A percentile compares a stretch with the other conserved stretches of the same genome.
Conservation (phyloP, 441 rosid genomes). For the Theobroma grandiflorum region DNA sequence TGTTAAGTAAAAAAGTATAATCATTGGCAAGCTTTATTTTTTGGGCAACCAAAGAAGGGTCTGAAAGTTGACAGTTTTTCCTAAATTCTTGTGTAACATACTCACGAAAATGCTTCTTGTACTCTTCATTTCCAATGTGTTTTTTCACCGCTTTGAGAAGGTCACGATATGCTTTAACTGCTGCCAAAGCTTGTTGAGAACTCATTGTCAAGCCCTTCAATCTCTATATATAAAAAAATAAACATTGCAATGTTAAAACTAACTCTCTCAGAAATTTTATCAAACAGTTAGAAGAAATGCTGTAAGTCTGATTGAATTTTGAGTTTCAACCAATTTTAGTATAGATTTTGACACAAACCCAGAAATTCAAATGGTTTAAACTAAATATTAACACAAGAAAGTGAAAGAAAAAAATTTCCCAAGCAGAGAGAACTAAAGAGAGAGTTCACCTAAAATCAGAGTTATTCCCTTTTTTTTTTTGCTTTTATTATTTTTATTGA, state of each 20-base stretch:
- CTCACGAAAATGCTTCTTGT: constrained; percentile 71
- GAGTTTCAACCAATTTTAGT: not conserved
- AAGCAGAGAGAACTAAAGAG: not conserved
- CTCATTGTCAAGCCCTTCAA: constrained; percentile 20
- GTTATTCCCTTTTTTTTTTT: too few species aligned
- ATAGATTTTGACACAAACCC: not conserved
- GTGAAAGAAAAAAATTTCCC: not conserved
- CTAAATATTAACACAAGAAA: constrained; percentile 12
- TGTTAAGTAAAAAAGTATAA: constrained; percentile 68
- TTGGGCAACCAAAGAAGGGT: constrained; percentile 41
- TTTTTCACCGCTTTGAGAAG: constrained; percentile 77
- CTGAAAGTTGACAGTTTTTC: constrained; percentile 41
- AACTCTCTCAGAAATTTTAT: constrained; percentile 11
- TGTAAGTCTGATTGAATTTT: not conserved
- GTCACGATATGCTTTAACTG: constrained; percentile 64
- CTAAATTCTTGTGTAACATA: constrained; percentile 64
- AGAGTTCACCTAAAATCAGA: not conserved
- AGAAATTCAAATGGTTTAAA: not conserved
- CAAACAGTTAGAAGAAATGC: not conserved
- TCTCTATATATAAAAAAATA: not conserved
- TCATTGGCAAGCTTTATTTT: constrained; percentile 67
- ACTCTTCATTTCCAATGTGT: constrained; percentile 78
- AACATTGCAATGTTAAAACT: not conserved
- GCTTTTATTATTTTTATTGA: not conserved
- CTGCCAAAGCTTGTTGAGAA: constrained; percentile 42